Conservation (phyloP, 345 rosid species). For the Eucalyptus victrix region DNA sequence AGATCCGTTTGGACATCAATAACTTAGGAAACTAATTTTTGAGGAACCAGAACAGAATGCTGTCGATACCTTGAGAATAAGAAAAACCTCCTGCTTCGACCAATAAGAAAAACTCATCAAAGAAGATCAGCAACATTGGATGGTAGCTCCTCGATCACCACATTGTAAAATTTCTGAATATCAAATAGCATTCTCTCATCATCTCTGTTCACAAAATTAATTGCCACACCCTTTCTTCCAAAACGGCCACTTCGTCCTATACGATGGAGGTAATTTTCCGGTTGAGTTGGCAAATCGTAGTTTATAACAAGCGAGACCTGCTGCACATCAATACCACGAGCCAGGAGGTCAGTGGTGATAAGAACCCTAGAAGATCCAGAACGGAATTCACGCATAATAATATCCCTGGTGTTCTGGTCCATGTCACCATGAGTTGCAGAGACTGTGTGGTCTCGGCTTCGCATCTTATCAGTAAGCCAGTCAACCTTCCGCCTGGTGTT, state of each 20-base stretch:
- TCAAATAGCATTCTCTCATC: conserved; percentile 35
- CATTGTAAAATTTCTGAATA: conserved; percentile 63
- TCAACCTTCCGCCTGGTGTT: conserved; percentile 93
- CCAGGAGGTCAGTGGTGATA: conserved; percentile 37
- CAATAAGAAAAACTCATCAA: conserved; percentile 18
- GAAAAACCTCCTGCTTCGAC: conserved; percentile 12
- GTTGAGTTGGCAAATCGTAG: conserved; percentile 44
- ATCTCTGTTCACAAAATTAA: conserved; percentile 28
- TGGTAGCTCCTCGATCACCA: conserved; percentile 39
- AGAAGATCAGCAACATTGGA: conserved; percentile 39
- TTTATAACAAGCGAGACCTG: conserved; percentile 43
- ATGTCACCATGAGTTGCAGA: conserved; percentile 86
- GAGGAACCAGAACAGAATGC: neutral
- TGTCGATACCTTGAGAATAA: conserved; percentile 5
- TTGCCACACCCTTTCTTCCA: conserved; percentile 43
- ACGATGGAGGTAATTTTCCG: conserved; percentile 42
- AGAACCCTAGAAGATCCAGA: conserved; percentile 44
- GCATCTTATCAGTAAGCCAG: conserved; percentile 85
- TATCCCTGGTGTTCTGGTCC: conserved; percentile 44
- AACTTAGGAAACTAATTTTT: neutral
- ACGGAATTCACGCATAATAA: conserved; percentile 38
- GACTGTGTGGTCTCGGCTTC: conserved; percentile 81
- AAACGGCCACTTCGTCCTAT: conserved; percentile 41
- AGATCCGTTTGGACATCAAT: conserved; percentile 7
- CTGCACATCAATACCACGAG: conserved; percentile 45